Evolutionary conservation across 2,329 filamentous ascomycete genomes (phyloP), one percentile per base, ranked within the genome.

Genomic region (Cyphellophora europaea): DNA sequence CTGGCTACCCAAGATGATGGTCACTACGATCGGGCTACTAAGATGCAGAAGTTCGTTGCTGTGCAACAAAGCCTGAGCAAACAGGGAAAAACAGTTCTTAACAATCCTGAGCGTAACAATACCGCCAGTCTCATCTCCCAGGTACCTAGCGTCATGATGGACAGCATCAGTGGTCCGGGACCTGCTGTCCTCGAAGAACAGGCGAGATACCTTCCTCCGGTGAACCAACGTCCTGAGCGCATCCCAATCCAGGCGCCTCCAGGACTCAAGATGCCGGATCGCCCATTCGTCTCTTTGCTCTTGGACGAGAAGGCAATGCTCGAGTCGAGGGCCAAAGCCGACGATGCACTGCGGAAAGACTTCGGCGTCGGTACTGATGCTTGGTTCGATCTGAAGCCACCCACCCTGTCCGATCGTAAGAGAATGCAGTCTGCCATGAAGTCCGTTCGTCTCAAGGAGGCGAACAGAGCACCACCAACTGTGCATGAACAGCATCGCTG

Each of bases 21-120:
- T n/a, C 21, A 25, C 8, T 48, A 48, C 33, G 43, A 49, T 30
- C 40, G 44, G 19, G 40, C 38, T 16, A 44, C 28, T 19, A 41
- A 42, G 32, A 49, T 49, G 45, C 42, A 49, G 27, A 41, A 37
- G 19, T 49, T 46, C 35, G 42, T 48, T 6, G 41, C 40, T n/a
- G 39, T 35, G 16, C 44, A 47, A 27, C 41, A 44, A 35, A 44
- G 36, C n/a, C 30, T 43, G 18, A 39, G 44, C 27, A 49, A 41
- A 37, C 44, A 38, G 23, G 45, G 43, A 18, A 48, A 47, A 33
- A 49, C 44, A 6, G 47, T 48, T 21, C 31, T 49, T 16, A 41
- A 42, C 17, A 48, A 44, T 27, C 47, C 45, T 15, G 41, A 47
- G 15, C 35, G 28, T 17, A 38, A 36, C n/a, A n/a, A n/a, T n/a